Evolutionary conservation across 2,329 filamentous ascomycete genomes (phyloP).

Genomic region (Xylaria arbuscula): DNA sequence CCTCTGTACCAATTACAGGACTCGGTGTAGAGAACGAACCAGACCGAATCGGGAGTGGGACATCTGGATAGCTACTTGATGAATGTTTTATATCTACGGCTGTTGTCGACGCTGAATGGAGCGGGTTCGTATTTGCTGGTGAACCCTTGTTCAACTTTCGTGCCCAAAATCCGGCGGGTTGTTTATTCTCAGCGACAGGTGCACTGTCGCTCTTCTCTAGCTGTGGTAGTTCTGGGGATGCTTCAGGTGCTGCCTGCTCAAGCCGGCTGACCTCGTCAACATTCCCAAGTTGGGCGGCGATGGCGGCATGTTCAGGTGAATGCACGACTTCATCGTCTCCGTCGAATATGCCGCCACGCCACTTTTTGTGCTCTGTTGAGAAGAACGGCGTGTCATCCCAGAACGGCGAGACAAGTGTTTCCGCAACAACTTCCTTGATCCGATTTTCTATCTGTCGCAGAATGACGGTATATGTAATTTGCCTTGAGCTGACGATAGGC

Average conservation of each 20-base stretch:
- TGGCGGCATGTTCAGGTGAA: constrained; percentile 52
- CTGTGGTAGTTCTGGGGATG: constrained; percentile 55
- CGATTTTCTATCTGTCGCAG: constrained; percentile 92
- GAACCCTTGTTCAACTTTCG: constrained; percentile 58
- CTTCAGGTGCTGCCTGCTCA: constrained; percentile 55
- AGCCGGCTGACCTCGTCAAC: constrained; percentile 59
- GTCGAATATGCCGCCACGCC: constrained; percentile 86
- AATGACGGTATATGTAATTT: constrained; percentile 94
- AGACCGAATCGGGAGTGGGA: constrained; percentile 68
- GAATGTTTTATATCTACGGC: constrained; percentile 60
- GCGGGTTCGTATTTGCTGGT: constrained; percentile 46
- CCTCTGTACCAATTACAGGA: constrained; percentile 75
- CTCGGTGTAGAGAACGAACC: constrained; percentile 72
- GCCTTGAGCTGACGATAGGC: constrained; percentile 92
- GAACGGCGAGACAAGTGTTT: constrained; percentile 90
- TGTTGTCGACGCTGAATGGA: constrained; percentile 58
- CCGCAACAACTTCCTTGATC: constrained; percentile 92
- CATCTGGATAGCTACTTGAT: constrained; percentile 53
- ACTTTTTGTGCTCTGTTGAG: constrained; percentile 78
- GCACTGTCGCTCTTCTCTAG: constrained; percentile 68
- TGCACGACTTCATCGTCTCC: constrained; percentile 62
- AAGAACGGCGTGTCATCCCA: constrained; percentile 97
- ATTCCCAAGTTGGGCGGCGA: constrained; percentile 58
- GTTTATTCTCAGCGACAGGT: constrained; percentile 56
- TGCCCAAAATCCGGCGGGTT: constrained; percentile 60